A percentile compares a stretch with the other conserved stretches of the same genome.
phyloP scores from a whole-genome alignment of 164 flowering plant species.

The Akebia trifoliata region DNA sequence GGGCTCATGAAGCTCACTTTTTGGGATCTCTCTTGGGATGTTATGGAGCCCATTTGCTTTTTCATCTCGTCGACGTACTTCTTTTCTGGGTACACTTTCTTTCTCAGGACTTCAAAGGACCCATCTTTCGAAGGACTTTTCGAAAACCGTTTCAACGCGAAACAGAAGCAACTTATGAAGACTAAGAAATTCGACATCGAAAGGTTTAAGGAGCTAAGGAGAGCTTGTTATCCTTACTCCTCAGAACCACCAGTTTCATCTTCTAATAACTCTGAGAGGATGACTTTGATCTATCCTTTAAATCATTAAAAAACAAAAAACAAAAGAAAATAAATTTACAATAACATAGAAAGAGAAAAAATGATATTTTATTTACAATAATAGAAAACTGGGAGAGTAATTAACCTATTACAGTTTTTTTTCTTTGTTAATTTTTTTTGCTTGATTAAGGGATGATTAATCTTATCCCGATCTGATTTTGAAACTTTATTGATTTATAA shows the following conservation, averaged over 20 bases:
- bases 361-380: too few relatives aligned
- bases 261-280: background rate
- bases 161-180: conserved; percentile 38
- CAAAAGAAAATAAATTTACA: too few relatives aligned
- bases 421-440: too few relatives aligned
- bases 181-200: conserved; percentile 29
- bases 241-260: background rate
- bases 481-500: too few relatives aligned
- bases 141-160: conserved; percentile 29
- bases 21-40: conserved; percentile 60
- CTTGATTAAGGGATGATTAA: too few relatives aligned
- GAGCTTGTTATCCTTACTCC: conserved; percentile 7
- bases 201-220: conserved; percentile 31
- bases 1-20: conserved; percentile 58
- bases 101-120: conserved; percentile 47
- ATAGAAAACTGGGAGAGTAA: too few relatives aligned
- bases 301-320: background rate
- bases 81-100: conserved; percentile 41
- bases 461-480: too few relatives aligned
- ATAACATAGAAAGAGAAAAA: too few relatives aligned
- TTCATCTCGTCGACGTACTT: conserved; percentile 41
- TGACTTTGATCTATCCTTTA: background rate
- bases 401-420: too few relatives aligned
- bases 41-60: conserved; percentile 63
- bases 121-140: conserved; percentile 49